These are phyloP conservation scores for Endoconidiophora laricicola DNA, from an alignment of 2,329 filamentous ascomycete genomes.

Conservation along the genomic window DNA sequence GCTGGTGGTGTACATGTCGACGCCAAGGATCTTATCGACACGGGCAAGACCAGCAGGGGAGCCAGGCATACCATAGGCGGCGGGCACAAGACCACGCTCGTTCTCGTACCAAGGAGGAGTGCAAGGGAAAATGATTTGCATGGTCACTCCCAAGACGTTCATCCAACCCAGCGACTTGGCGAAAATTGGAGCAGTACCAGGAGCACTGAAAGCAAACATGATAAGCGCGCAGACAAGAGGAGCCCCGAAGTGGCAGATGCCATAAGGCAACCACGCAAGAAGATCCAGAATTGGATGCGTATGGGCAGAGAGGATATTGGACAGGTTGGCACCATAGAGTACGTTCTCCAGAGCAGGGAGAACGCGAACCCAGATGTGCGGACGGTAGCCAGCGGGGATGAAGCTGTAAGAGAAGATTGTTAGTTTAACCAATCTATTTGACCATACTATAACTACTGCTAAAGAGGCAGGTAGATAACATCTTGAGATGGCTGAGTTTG, in stretches of 20 bases:
- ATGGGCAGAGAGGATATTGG: constrained; percentile 86
- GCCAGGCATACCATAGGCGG: constrained; percentile 80
- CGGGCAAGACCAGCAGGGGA: constrained; percentile 79
- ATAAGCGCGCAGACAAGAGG: constrained; percentile 62
- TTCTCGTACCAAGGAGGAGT: constrained; percentile 97
- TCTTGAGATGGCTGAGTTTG: constrained; percentile 9
- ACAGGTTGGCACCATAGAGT: constrained; percentile 85
- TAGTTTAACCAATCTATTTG: background rate
- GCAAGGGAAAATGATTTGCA: constrained; percentile 83
- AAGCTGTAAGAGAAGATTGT: constrained; percentile 40
- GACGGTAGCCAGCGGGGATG: constrained; percentile 73
- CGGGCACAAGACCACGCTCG: constrained; percentile 73
- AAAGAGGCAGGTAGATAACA: background rate
- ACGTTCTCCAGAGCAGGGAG: constrained; percentile 91
- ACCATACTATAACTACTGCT: background rate
- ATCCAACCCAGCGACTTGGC: constrained; percentile 83
- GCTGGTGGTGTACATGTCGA: constrained; percentile 83
- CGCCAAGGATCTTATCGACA: constrained; percentile 75
- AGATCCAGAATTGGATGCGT: constrained; percentile 71
- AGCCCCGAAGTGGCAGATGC: constrained; percentile 74
- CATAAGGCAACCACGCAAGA: constrained; percentile 86
- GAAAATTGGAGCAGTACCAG: constrained; percentile 70
- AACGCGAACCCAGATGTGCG: constrained; percentile 89
- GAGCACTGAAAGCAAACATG: constrained; percentile 79
- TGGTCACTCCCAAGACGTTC: constrained; percentile 72